Percentiles rank a stretch among this genome's conserved stretches.
Evolutionary conservation across 768 basidiomycete species (phyloP).

Genomic region (Podaxis sp.): DNA sequence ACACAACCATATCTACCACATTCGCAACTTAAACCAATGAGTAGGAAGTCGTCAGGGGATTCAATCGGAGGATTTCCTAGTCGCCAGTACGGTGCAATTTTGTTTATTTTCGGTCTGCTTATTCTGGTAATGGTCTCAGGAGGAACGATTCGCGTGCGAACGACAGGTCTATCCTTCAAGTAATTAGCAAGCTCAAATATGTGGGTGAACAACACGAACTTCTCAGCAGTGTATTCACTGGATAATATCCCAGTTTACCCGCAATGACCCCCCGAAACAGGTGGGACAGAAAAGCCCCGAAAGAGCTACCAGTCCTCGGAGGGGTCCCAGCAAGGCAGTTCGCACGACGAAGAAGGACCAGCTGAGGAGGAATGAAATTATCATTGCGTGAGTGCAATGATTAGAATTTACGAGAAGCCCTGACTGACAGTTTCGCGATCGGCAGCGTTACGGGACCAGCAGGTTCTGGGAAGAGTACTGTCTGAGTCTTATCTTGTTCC

Average conservation of each 20-base stretch:
- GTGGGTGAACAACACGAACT: neutral
- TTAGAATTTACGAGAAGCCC: neutral
- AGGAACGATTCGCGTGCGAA: too few relatives aligned
- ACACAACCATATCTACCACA: too few relatives aligned
- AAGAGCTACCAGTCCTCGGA: neutral
- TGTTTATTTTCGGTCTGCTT: too few relatives aligned
- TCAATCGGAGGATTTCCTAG: too few relatives aligned
- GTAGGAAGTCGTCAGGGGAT: too few relatives aligned
- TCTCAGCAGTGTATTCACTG: neutral
- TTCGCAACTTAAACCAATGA: too few relatives aligned
- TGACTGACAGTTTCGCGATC: neutral
- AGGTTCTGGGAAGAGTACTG: slow-evolving; percentile 2
- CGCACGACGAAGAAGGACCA: neutral
- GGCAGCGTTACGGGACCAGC: slow-evolving; percentile 2
- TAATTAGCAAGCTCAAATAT: too few relatives aligned
- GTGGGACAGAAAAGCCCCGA: neutral
- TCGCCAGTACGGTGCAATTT: too few relatives aligned
- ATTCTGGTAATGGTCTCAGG: too few relatives aligned
- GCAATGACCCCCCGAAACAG: neutral
- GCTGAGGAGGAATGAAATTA: neutral
- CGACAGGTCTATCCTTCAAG: too few relatives aligned
- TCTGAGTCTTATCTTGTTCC: neutral
- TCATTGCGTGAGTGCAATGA: neutral
- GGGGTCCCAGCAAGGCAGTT: neutral
- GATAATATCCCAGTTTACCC: neutral